Conservation (phyloP, 2,329 filamentous ascomycete genomes). For the Colletotrichum sp. region DNA sequence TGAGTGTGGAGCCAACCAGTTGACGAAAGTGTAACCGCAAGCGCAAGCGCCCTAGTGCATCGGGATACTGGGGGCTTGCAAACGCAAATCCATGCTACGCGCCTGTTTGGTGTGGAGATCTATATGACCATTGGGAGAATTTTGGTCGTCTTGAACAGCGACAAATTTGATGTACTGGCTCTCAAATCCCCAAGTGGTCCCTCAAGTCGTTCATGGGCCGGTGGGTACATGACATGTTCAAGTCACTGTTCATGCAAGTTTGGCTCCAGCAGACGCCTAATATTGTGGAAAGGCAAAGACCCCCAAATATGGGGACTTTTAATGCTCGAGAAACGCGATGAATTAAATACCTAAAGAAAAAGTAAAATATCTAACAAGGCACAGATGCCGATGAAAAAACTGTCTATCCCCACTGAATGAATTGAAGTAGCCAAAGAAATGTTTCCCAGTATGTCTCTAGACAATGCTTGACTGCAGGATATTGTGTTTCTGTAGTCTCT, state of each 20-base stretch:
- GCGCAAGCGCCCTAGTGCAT: neutral
- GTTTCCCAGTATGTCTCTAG: neutral
- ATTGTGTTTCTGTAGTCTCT: neutral
- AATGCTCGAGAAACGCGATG: neutral
- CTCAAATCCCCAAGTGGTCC: neutral
- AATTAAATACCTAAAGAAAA: neutral
- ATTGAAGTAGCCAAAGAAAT: neutral
- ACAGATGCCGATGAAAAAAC: neutral
- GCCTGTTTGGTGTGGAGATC: neutral
- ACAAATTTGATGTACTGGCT: neutral
- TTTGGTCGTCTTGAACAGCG: neutral
- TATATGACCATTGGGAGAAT: neutral
- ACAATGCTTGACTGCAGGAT: neutral
- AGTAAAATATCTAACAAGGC: neutral
- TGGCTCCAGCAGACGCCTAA: neutral
- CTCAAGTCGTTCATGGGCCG: neutral
- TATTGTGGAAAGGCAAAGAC: fast-evolving
- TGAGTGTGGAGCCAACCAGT: neutral
- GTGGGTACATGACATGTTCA: neutral
- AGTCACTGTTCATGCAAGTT: neutral
- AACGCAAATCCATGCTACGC: neutral
- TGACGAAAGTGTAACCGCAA: neutral
- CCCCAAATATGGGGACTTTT: neutral
- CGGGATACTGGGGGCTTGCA: neutral
- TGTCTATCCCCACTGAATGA: neutral